phyloP scores from a whole-genome alignment of 2,329 filamentous ascomycete genomes.

The Colletotrichum sp. region DNA sequence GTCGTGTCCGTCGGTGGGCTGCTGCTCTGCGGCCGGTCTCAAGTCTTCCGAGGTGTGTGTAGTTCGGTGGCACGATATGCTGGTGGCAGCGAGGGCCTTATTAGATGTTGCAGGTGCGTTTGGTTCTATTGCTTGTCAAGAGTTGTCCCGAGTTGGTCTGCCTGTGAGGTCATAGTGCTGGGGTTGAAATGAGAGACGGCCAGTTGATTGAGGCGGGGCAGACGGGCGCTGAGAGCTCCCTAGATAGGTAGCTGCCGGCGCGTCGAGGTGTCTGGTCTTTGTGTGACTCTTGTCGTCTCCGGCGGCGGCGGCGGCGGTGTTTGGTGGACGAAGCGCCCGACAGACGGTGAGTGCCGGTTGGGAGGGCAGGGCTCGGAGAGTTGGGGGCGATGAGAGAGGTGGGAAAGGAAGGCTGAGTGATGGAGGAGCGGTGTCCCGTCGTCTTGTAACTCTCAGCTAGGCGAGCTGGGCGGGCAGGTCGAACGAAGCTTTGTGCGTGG shows the following conservation, averaged over 20 bases:
- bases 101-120: not conserved
- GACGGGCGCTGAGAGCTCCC: not conserved
- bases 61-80: not conserved
- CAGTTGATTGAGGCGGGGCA: constrained; percentile 1
- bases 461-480: not conserved
- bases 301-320: not conserved
- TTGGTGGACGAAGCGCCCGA: constrained; percentile 12
- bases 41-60: not conserved
- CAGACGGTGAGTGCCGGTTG: not conserved
- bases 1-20: not conserved
- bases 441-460: not conserved
- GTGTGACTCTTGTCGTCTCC: not conserved
- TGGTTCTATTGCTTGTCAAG: not conserved
- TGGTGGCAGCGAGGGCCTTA: not conserved
- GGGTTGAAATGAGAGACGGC: not conserved
- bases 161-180: constrained; percentile 22
- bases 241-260: not conserved
- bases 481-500: not conserved
- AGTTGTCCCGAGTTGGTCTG: constrained; percentile 1
- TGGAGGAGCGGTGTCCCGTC: not conserved
- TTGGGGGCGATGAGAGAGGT: not conserved
- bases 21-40: constrained; percentile 9
- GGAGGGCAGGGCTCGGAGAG: not conserved
- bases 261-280: not conserved
- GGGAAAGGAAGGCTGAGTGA: not conserved